A percentile compares a stretch with the other conserved stretches of the same genome.
phyloP scores from a whole-genome alignment of 192 early-diverging fungal genomes.

The Gonapodya prolifera region DNA sequence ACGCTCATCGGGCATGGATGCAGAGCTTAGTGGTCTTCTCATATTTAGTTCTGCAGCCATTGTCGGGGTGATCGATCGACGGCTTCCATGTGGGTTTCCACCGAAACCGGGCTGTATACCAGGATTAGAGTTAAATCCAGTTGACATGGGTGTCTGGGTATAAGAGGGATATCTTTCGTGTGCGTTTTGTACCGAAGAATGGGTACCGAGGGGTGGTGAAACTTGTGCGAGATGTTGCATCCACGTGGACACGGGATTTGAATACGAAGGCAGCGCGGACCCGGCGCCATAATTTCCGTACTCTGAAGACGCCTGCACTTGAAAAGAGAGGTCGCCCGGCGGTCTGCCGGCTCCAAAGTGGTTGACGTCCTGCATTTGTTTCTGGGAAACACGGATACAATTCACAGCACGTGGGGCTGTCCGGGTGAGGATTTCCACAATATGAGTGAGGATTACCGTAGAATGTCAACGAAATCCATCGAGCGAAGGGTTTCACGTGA shows the following conservation, averaged over 20 bases:
- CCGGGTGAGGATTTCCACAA: no score
- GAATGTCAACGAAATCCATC: no score
- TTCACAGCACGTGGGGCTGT: no score
- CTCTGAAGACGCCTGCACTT: background rate
- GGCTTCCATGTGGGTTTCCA: background rate
- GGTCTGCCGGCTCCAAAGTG: no score
- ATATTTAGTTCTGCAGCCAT: background rate
- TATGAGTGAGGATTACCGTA: no score
- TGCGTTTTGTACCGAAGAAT: background rate
- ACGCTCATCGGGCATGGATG: background rate
- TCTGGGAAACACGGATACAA: no score
- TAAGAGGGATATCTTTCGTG: no score
- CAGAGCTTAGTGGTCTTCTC: background rate
- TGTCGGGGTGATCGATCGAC: background rate
- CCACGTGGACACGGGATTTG: background rate
- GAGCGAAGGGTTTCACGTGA: no score
- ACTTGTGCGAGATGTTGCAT: background rate
- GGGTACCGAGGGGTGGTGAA: background rate
- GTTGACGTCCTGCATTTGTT: no score
- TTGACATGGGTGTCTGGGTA: no score
- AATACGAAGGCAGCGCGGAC: background rate
- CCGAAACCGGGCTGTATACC: no score
- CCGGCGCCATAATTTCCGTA: background rate
- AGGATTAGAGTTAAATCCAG: no score
- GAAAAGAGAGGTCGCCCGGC: background rate